phyloP scores from a whole-genome alignment of 2,329 filamentous ascomycete genomes.

The Dactylellina drechsleri region DNA sequence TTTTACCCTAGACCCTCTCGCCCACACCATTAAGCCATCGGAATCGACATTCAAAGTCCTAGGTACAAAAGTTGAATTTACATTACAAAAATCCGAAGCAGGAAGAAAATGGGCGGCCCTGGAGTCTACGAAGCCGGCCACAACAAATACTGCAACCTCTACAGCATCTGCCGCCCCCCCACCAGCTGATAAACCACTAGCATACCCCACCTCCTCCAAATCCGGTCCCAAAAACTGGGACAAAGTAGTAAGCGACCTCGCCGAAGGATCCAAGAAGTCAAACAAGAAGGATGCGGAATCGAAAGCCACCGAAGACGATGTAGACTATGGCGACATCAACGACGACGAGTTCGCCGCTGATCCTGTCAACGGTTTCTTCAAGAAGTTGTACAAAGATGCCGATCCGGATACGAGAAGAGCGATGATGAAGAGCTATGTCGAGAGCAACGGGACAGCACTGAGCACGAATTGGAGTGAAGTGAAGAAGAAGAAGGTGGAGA shows the following conservation, averaged over 20 bases:
- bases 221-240: conserved; percentile 93
- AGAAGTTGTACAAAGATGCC: conserved; percentile 81
- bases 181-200: conserved; percentile 64
- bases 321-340: conserved; percentile 63
- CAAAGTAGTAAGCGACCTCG: conserved; percentile 70
- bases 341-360: conserved; percentile 71
- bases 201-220: conserved; percentile 87
- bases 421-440: conserved; percentile 97
- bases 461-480: conserved; percentile 94
- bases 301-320: conserved; percentile 60
- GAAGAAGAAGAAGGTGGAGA: conserved; percentile 75
- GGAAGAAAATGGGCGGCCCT: conserved; percentile 75
- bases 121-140: conserved; percentile 63
- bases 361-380: conserved; percentile 85
- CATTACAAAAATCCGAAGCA: conserved; percentile 72
- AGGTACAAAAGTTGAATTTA: conserved; percentile 81
- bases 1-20: conserved; percentile 72
- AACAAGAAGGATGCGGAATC: conserved; percentile 60
- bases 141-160: conserved; percentile 52
- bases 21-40: conserved; percentile 71
- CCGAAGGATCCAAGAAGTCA: conserved; percentile 61
- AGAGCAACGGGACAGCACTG: conserved; percentile 91
- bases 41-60: conserved; percentile 73
- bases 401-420: conserved; percentile 84
- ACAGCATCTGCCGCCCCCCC: conserved; percentile 53